Evolutionary conservation across 2,329 filamentous ascomycete genomes (phyloP).

Genomic region (Trichoderma hamatum): DNA sequence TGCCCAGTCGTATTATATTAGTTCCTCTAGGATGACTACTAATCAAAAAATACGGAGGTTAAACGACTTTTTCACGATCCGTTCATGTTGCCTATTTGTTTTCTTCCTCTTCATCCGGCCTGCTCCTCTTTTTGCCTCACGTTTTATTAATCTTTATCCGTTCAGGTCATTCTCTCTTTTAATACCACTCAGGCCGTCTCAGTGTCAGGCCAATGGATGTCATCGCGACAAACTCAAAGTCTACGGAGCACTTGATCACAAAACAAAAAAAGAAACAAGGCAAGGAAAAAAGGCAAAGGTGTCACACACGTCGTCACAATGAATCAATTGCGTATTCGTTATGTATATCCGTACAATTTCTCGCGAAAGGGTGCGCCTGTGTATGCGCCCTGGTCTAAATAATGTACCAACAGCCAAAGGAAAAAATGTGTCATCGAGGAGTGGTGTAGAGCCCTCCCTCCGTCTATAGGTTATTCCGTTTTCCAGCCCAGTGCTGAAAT

Average conservation of each 20-base stretch:
- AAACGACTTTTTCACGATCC: background rate
- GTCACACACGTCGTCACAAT: background rate
- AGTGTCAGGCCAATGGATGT: background rate
- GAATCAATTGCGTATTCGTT: background rate
- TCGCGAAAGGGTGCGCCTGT: conserved; percentile 14
- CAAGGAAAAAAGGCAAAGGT: background rate
- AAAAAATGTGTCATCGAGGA: conserved; percentile 25
- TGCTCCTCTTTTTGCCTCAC: background rate
- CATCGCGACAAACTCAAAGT: background rate
- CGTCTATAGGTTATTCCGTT: conserved; percentile 18
- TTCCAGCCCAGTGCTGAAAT: conserved; percentile 15
- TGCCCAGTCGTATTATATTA: background rate
- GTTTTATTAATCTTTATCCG: background rate
- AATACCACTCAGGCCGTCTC: background rate
- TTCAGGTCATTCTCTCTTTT: background rate
- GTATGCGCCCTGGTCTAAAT: conserved; percentile 23
- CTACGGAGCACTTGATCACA: background rate
- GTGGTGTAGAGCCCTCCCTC: conserved; percentile 20
- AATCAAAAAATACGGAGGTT: background rate
- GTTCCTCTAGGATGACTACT: background rate
- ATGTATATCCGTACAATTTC: conserved; percentile 24
- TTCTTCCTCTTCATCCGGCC: background rate
- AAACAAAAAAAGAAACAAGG: background rate
- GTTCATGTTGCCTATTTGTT: background rate
- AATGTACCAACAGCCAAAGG: conserved; percentile 17